These are phyloP conservation scores for Ceratonia siliqua DNA, from an alignment of 306 rosid species.

Conservation along the genomic window DNA sequence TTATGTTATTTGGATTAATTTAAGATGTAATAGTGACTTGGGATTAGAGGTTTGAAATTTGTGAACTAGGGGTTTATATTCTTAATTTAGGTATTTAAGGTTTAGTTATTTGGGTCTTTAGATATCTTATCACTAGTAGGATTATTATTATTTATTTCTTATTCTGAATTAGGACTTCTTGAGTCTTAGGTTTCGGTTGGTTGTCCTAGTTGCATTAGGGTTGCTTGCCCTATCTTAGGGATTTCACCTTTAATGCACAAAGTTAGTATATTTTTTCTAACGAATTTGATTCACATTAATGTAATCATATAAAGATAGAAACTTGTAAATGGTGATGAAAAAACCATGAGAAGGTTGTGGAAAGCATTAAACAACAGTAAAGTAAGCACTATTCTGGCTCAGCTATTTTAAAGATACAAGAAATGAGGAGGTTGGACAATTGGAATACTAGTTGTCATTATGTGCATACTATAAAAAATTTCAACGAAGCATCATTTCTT, in stretches of 20 bases:
- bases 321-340: too few species aligned
- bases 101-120: too few species aligned
- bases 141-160: too few species aligned
- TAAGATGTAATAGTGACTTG: background rate
- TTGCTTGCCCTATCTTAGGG: too few species aligned
- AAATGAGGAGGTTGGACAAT: background rate
- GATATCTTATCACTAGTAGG: too few species aligned
- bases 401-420: background rate
- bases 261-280: background rate
- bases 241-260: too few species aligned
- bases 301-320: too few species aligned
- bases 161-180: too few species aligned
- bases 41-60: background rate
- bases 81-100: too few species aligned
- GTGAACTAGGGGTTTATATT: background rate
- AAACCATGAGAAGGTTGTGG: background rate
- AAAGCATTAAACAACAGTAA: background rate
- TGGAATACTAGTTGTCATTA: too few species aligned
- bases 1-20: background rate
- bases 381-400: background rate
- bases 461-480: background rate
- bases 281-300: background rate
- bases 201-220: too few species aligned
- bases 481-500: background rate
- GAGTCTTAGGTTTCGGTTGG: too few species aligned